These are phyloP conservation scores for Xylariaceae sp. DNA, from an alignment of 2,329 filamentous ascomycete species.

Conservation along the genomic window DNA sequence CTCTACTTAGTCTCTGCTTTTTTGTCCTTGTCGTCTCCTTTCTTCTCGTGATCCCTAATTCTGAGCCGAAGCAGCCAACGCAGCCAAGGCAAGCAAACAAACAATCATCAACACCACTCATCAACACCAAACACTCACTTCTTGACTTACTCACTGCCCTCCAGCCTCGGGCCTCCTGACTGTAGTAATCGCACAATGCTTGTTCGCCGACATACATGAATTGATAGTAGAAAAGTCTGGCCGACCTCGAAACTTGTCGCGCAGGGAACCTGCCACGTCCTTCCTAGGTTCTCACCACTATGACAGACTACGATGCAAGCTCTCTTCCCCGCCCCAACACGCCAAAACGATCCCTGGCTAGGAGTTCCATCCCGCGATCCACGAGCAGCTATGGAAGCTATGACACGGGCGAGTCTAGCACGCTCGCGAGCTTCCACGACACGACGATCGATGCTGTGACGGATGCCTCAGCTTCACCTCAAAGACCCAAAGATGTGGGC, in stretches of 20 bases:
- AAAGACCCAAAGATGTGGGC: constrained; percentile 14
- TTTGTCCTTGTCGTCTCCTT: background rate
- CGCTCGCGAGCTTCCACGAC: constrained; percentile 30
- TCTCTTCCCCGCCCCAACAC: constrained; percentile 24
- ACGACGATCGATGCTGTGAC: constrained; percentile 17
- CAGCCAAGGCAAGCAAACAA: background rate
- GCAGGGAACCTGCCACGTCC: constrained; percentile 3
- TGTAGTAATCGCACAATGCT: constrained; percentile 6
- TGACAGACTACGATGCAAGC: constrained; percentile 31
- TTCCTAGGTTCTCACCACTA: constrained; percentile 24
- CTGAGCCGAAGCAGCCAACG: no score
- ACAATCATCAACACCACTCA: background rate
- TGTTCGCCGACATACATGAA: constrained; percentile 4
- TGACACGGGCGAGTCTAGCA: constrained; percentile 43
- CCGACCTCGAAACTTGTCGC: background rate
- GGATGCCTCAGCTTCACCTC: constrained; percentile 20
- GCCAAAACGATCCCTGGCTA: constrained; percentile 16
- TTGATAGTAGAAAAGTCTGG: background rate
- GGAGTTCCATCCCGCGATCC: constrained; percentile 30
- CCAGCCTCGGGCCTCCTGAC: background rate
- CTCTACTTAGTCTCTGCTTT: background rate
- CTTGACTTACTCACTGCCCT: background rate
- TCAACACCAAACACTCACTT: background rate
- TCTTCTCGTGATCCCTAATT: background rate
- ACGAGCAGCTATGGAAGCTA: constrained; percentile 35